Base-by-base conservation (phyloP, 129 eudicot genomes). In the Dittrichia graveolens region DNA sequence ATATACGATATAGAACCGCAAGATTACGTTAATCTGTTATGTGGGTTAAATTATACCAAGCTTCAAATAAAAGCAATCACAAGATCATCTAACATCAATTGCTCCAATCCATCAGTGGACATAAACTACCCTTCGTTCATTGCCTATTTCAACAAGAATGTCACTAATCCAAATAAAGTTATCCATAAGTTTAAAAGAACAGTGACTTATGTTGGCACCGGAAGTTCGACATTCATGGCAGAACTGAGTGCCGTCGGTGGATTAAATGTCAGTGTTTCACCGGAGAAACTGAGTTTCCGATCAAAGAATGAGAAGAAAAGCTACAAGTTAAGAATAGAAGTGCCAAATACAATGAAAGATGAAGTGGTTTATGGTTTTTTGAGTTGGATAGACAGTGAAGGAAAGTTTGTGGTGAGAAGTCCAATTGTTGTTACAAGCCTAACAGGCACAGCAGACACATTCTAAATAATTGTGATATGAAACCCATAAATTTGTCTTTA, bases 111-210 rank as follows among this genome's bases (percentile, higher is more conserved):
- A 5, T 79, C 96, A 5, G 49, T 87, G 37, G 96, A 90, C 79
- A 59, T 90, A 58, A 90, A 90, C 75, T 90, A 90, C 83, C 96
- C 96, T 15, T 87, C 96, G 11, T 90, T 90, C 82, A 77, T 90
- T 9, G 94, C 91, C 2, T 87, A 40, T 66, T 87, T 90, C 50
- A 72, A 74, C 5, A 64, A 50, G 10, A 78, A 77, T 60, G 62
- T 64, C 41, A 56, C 66, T 0, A 57, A 61, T 41, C 52, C 80
- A 1, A 49, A 0, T 12, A 52, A 62, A 45, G 79, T 57, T 7
- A 66, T 65, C 3, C 72, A 61, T 41, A 87, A 79, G 57, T 87
- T 85, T 60, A 56, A 42, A 38, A 74, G 96, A 42, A 90, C 91
- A 0, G 91, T 90, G 38, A 90, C 94, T 2, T 78, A 90, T 14